phyloP scores from a whole-genome alignment of 2,329 filamentous ascomycete genomes.

The Aureobasidium sp. region DNA sequence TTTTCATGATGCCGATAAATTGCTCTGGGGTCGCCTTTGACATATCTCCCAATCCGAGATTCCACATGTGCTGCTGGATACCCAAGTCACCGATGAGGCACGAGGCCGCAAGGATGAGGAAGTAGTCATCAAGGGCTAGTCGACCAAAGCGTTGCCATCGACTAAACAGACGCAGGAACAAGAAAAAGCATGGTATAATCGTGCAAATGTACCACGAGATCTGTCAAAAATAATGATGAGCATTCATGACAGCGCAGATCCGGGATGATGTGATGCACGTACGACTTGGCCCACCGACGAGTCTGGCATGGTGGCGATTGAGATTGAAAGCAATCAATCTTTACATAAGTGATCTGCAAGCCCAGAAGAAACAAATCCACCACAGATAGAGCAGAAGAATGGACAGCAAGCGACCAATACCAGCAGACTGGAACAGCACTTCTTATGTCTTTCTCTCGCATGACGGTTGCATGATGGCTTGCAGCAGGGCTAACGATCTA shows the following conservation, averaged over 20 bases:
- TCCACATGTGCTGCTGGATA: slow-evolving; percentile 13
- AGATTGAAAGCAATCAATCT: not conserved
- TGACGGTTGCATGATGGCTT: slow-evolving; percentile 4
- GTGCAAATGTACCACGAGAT: slow-evolving; percentile 14
- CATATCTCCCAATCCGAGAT: slow-evolving; percentile 4
- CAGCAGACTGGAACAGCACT: not conserved
- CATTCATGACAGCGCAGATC: not conserved
- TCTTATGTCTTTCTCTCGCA: slow-evolving; percentile 4
- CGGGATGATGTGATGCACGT: not conserved
- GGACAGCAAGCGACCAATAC: not conserved
- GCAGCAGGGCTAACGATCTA: not conserved
- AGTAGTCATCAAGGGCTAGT: slow-evolving; percentile 3
- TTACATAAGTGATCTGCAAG: not conserved
- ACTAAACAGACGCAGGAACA: slow-evolving; percentile 3
- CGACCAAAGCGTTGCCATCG: slow-evolving; percentile 7
- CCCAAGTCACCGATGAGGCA: slow-evolving; percentile 5
- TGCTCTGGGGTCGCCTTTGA: not conserved
- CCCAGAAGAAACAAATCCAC: not conserved
- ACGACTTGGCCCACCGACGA: slow-evolving; percentile 11
- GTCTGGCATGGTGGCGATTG: not conserved
- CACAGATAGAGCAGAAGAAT: not conserved
- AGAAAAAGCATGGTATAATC: slow-evolving; percentile 10
- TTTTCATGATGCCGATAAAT: slow-evolving; percentile 8
- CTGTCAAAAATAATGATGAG: not conserved
- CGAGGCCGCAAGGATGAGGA: slow-evolving; percentile 4